phyloP scores from a whole-genome alignment of 169 alveolate genomes.

The Eimeria falciformis region DNA sequence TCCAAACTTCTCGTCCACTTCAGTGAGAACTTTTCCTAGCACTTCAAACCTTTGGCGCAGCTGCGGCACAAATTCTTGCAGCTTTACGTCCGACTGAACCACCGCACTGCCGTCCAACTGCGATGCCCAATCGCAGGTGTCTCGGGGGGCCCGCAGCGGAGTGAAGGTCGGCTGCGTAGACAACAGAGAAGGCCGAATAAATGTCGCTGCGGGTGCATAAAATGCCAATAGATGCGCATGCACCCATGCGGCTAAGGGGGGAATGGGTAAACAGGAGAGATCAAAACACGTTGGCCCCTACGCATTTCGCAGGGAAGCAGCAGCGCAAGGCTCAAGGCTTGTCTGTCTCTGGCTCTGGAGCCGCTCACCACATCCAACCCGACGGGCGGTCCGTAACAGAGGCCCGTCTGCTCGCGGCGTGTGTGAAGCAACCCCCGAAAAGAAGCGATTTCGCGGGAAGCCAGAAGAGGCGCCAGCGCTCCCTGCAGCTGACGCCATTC shows the following conservation, averaged over 20 bases:
- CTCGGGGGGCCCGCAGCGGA: constrained; percentile 73
- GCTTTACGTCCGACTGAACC: constrained; percentile 67
- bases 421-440: constrained; percentile 49
- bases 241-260: no score
- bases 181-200: not conserved
- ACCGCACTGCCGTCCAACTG: constrained; percentile 73
- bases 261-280: not conserved
- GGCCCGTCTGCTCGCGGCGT: constrained; percentile 52
- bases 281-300: not conserved
- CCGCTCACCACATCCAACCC: constrained; percentile 63
- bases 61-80: constrained; percentile 62
- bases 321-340: not conserved
- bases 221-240: no score
- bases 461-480: constrained; percentile 47
- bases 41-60: constrained; percentile 66
- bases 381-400: constrained; percentile 61
- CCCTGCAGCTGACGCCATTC: constrained; percentile 42
- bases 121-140: constrained; percentile 69
- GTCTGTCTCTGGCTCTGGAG: not conserved
- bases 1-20: constrained; percentile 62
- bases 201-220: no score
- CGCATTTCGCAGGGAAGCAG: not conserved
- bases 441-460: constrained; percentile 30
- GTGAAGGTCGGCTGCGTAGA: constrained; percentile 47
- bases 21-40: constrained; percentile 8